phyloP scores from a whole-genome alignment of 2,329 filamentous ascomycete genomes.

The Exophiala sp. region DNA sequence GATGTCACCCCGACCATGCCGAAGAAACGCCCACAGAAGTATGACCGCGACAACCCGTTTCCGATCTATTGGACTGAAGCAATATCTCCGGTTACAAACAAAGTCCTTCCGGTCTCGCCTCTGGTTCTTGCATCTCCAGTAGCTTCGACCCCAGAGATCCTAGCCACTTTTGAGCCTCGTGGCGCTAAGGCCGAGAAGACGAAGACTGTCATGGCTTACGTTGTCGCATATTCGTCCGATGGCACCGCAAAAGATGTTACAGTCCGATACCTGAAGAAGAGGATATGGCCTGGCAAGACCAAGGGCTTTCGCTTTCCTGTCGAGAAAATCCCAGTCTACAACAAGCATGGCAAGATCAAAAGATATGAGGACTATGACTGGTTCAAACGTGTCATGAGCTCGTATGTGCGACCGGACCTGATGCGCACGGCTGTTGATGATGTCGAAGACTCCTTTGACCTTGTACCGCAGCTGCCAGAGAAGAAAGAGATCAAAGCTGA shows the following conservation, averaged over 20 bases:
- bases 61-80: constrained; percentile 94
- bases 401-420: constrained; percentile 55
- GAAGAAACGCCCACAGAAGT: constrained; percentile 42
- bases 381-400: constrained; percentile 74
- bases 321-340: constrained; percentile 75
- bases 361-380: constrained; percentile 76
- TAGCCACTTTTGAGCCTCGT: constrained; percentile 72
- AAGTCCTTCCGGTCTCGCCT: constrained; percentile 72
- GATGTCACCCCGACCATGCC: constrained; percentile 48
- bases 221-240: constrained; percentile 74
- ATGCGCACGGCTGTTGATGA: constrained; percentile 67
- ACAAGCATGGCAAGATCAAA: constrained; percentile 69
- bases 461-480: constrained; percentile 65
- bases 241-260: constrained; percentile 93
- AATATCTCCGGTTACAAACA: constrained; percentile 72
- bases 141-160: constrained; percentile 64
- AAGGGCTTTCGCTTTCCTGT: constrained; percentile 73
- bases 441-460: constrained; percentile 68
- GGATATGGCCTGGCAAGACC: constrained; percentile 77
- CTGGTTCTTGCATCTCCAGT: constrained; percentile 61
- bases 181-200: constrained; percentile 76
- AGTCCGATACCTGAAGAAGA: constrained; percentile 76
- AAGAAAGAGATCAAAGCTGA: constrained; percentile 69
- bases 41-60: constrained; percentile 71
- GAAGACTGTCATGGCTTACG: constrained; percentile 84